These are phyloP conservation scores for Phylloporus gajari DNA, from an alignment of 1,284 basidiomycete genomes.

Conservation along the genomic window DNA sequence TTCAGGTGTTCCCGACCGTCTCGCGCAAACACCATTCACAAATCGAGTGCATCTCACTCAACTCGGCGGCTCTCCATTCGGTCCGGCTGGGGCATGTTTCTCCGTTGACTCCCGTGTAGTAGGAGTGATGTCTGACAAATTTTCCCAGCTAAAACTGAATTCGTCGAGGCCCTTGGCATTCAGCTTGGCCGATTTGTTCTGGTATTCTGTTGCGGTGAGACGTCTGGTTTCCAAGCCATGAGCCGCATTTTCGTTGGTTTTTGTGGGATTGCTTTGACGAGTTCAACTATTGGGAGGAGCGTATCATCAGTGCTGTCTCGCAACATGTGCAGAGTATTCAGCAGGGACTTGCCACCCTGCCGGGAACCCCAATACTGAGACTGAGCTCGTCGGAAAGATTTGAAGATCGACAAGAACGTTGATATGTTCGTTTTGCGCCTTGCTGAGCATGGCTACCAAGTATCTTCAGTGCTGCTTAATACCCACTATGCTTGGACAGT, in stretches of 20 bases:
- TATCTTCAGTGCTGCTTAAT: no score
- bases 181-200: constrained; percentile 97
- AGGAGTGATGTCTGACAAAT: constrained; percentile 16
- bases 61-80: constrained; percentile 96
- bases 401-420: constrained; percentile 95
- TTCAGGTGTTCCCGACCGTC: constrained; percentile 93
- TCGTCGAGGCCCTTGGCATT: constrained; percentile 97
- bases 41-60: constrained; percentile 97
- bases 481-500: constrained; percentile 69
- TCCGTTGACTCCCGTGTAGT: constrained; percentile 11
- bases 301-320: constrained; percentile 97
- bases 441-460: constrained; percentile 53
- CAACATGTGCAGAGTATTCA: constrained; percentile 99
- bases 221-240: constrained; percentile 99
- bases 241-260: constrained; percentile 98
- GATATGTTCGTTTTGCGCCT: constrained; percentile 56
- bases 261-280: constrained; percentile 99
- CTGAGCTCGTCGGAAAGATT: constrained; percentile 95
- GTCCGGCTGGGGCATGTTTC: constrained; percentile 94
- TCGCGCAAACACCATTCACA: constrained; percentile 99
- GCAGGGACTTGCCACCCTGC: constrained; percentile 88
- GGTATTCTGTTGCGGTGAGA: constrained; percentile 99
- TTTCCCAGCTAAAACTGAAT: constrained; percentile 91
- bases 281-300: constrained; percentile 97
- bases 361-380: constrained; percentile 87